Percentiles rank a stretch among this genome's conserved stretches.
Evolutionary conservation across 2,329 filamentous ascomycete genomes (phyloP).

Genomic region (Nothophoma quercina): DNA sequence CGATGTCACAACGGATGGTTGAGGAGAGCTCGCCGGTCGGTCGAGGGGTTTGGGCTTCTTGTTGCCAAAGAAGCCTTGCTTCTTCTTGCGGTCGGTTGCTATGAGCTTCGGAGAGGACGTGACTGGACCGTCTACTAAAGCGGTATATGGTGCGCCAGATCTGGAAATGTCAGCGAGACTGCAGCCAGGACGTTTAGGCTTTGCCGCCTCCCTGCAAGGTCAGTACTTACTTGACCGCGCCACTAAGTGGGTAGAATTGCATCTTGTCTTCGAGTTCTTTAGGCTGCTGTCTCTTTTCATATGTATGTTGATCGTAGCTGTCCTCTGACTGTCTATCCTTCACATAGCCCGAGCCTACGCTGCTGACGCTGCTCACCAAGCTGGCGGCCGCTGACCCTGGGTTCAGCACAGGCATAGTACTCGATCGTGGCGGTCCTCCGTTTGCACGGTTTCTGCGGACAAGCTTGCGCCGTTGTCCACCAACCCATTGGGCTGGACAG

Average conservation of each 20-base stretch:
- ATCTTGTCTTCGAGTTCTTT: background rate
- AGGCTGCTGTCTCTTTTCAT: background rate
- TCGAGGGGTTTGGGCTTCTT: constrained; percentile 24
- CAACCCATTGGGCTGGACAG: constrained; percentile 18
- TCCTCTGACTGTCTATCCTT: constrained; percentile 9
- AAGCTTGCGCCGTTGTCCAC: constrained; percentile 30
- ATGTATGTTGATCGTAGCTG: constrained; percentile 5
- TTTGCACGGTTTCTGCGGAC: constrained; percentile 22
- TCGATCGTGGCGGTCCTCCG: constrained; percentile 21
- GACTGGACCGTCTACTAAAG: background rate
- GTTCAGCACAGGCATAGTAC: constrained; percentile 23
- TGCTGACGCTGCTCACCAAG: constrained; percentile 11
- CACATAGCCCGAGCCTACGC: background rate
- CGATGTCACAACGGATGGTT: constrained; percentile 9
- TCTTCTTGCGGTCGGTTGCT: constrained; percentile 23
- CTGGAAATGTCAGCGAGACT: constrained; percentile 2
- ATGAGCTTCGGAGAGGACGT: constrained; percentile 4
- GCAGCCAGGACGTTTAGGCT: too few species aligned
- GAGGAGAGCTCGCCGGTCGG: constrained; percentile 14
- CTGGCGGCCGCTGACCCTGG: constrained; percentile 6
- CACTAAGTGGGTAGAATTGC: background rate
- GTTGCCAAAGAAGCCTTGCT: constrained; percentile 22
- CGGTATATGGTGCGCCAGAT: background rate
- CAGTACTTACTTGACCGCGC: constrained; percentile 1
- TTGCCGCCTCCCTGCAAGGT: too few species aligned